Conservation (phyloP, 2,329 filamentous ascomycete genomes). For the Sclerotinia glacialis region DNA sequence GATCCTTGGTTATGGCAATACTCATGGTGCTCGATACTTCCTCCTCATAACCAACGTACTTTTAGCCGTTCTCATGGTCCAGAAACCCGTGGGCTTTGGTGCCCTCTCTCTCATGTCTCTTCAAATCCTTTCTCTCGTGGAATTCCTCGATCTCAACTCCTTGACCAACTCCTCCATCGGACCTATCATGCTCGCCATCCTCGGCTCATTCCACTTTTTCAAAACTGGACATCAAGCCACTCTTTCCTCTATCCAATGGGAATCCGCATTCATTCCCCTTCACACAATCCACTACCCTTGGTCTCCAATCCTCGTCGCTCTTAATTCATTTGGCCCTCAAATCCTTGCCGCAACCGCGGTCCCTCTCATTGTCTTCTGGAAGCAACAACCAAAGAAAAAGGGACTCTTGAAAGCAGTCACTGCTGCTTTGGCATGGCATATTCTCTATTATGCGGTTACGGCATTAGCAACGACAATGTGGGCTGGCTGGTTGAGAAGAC, state of each 20-base stretch:
- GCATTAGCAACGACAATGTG: constrained; percentile 84
- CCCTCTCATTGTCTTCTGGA: constrained; percentile 84
- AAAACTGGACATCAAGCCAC: constrained; percentile 95
- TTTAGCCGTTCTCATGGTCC: constrained; percentile 72
- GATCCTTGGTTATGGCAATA: constrained; percentile 87
- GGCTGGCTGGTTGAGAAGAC: constrained; percentile 81
- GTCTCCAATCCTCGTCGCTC: constrained; percentile 73
- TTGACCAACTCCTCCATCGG: constrained; percentile 71
- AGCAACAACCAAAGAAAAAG: constrained; percentile 69
- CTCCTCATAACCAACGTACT: constrained; percentile 77
- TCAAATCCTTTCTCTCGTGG: constrained; percentile 79
- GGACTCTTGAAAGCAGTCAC: constrained; percentile 54
- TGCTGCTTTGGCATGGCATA: constrained; percentile 69
- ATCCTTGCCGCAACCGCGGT: constrained; percentile 78
- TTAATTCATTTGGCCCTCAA: constrained; percentile 89
- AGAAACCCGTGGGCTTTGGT: constrained; percentile 92
- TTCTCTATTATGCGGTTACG: constrained; percentile 79
- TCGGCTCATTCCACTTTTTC: constrained; percentile 94
- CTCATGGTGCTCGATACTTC: constrained; percentile 88
- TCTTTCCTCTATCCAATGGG: constrained; percentile 89
- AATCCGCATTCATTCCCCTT: constrained; percentile 87
- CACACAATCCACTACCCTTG: constrained; percentile 82
- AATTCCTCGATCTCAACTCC: constrained; percentile 60
- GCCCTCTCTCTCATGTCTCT: constrained; percentile 78
- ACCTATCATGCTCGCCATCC: constrained; percentile 77